Conservation (phyloP, 23 red algal species). For the Gracilaria caudata region DNA sequence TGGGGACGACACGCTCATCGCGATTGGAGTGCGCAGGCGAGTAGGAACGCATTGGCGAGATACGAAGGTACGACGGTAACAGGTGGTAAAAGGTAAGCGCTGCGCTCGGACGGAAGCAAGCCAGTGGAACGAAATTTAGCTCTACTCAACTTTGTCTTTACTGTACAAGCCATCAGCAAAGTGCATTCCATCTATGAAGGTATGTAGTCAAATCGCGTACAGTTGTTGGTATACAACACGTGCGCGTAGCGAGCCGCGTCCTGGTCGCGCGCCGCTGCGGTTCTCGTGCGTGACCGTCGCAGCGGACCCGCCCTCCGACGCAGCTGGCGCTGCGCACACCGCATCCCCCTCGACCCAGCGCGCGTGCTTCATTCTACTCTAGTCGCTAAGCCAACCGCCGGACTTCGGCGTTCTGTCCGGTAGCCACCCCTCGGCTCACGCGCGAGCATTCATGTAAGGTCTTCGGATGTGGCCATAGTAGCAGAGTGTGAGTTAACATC, state of each 20-base stretch:
- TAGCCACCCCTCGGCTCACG: background rate
- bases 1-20: background rate
- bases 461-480: slow-evolving; percentile 26
- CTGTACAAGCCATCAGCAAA: slow-evolving; percentile 26
- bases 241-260: background rate
- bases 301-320: too few species aligned
- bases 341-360: background rate
- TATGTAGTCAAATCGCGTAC: background rate
- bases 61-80: background rate
- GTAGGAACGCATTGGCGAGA: background rate
- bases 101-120: background rate
- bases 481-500: slow-evolving; percentile 33
- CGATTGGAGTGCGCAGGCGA: background rate
- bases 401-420: background rate
- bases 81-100: background rate
- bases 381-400: background rate
- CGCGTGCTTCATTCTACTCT: slow-evolving; percentile 7
- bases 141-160: background rate
- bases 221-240: background rate
- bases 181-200: slow-evolving; percentile 16
- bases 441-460: slow-evolving; percentile 7
- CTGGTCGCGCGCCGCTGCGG: background rate
- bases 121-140: background rate
- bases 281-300: too few species aligned
- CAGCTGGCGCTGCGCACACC: background rate